A percentile compares a stretch with the other conserved stretches of the same genome.
Evolutionary conservation across 2,329 filamentous ascomycete species (phyloP).

Genomic region (Hysterium pulicare): DNA sequence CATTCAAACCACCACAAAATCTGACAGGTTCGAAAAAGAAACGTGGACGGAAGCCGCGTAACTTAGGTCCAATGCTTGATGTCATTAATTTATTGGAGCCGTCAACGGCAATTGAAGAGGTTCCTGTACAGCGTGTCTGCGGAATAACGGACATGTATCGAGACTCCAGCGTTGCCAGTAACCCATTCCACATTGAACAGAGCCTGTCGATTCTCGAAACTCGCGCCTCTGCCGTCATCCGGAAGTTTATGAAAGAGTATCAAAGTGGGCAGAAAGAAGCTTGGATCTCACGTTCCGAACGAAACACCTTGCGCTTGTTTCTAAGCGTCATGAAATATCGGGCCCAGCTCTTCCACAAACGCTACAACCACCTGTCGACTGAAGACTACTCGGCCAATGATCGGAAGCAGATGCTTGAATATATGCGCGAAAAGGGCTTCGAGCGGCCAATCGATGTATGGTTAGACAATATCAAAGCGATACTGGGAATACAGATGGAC

Average conservation of each 20-base stretch:
- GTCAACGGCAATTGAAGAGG: not conserved
- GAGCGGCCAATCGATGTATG: slow-evolving; percentile 32
- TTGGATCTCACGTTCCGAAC: not conserved
- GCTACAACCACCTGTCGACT: slow-evolving; percentile 34
- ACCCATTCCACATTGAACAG: slow-evolving; percentile 3
- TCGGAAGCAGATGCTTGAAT: slow-evolving; percentile 16
- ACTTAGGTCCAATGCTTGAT: slow-evolving; percentile 1
- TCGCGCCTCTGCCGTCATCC: slow-evolving; percentile 1
- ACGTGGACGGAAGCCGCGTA: no score
- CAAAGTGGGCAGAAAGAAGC: not conserved
- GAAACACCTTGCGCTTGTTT: not conserved
- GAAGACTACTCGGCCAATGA: slow-evolving; percentile 35
- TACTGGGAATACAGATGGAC: slow-evolving; percentile 26
- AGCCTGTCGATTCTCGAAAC: slow-evolving; percentile 4
- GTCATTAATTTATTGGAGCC: slow-evolving; percentile 1
- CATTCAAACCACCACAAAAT: slow-evolving; percentile 7
- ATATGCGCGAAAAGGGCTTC: slow-evolving; percentile 30
- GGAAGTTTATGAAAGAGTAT: not conserved
- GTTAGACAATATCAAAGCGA: slow-evolving; percentile 30
- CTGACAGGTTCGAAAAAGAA: slow-evolving; percentile 12
- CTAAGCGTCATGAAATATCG: slow-evolving; percentile 48
- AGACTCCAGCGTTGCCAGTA: not conserved
- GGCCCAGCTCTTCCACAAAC: slow-evolving; percentile 29
- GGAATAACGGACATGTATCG: slow-evolving; percentile 6
- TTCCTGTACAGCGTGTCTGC: not conserved